Base-by-base conservation (phyloP, 257 asterid species). In the Prunella vulgaris region DNA sequence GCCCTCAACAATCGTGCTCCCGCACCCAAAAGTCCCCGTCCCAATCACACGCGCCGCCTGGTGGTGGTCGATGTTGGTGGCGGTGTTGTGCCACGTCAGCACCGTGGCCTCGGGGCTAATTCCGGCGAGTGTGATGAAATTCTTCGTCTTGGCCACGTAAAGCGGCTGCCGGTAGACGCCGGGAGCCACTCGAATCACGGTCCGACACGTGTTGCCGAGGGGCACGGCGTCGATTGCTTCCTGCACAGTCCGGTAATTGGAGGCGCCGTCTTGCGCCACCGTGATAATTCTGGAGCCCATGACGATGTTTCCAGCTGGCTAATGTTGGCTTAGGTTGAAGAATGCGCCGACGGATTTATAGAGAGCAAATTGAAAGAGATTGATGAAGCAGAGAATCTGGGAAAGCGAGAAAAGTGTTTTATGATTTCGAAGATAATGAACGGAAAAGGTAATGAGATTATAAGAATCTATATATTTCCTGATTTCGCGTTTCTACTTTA, bases 11-110 rank as follows among this genome's bases (percentile, higher is more conserved):
- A 91, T 94, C 27, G 60, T 68, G 62, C 79, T 89, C 35, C 97
- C 99, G 75, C 99, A 90, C 12, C 97, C 99, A 73, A 94, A 94
- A 5, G 99, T 94, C 40, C 99, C 99, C 0, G 96, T 94, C 7
- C 99, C 99, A 74, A 93, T 93, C 61, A 91, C 82, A 57, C 96
- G 88, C 69, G 93, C 72, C 74, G 87, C 82, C 96, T 94, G 97
- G 74, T 89, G 97, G 79, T 94, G 99, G 9, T 88, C 84, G 81
- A 90, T 94, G 40, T 75, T 72, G 40, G 90, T 6, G 73, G 95
- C 97, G 40, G 96, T 87, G 84, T 94, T 94, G 72, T 84, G n/a
- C 91, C 96, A 94, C 42, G 93, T 85, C 51, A 94, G 86, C 48
- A 89, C 44, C 42, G 99, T 91, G n/a, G 64, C 78, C 75, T 94